A percentile compares a stretch with the other conserved stretches of the same genome.
Conservation (phyloP, 129 eudicot species). For the Helianthus annuus region HanXRQr2.0-SUNRISE NC_035445.2:131624889-131625388, state of each 20-base stretch:
- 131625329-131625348: too few relatives aligned
- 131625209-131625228: not conserved
- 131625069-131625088: not conserved
- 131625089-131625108: slow-evolving; percentile 24
- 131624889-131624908: too few relatives aligned
- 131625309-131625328: too few relatives aligned
- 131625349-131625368: too few relatives aligned
- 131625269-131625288: slow-evolving; percentile 4
- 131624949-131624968: slow-evolving; percentile 23
- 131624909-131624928: not conserved
- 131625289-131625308: too few relatives aligned
- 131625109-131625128: slow-evolving; percentile 17
- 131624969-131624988: not conserved
- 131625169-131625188: not conserved
- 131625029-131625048: slow-evolving; percentile 12
- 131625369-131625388: too few relatives aligned
- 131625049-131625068: slow-evolving; percentile 5
- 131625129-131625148: slow-evolving; percentile 3
- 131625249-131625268: slow-evolving; percentile 4
- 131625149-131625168: slow-evolving; percentile 1
- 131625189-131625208: too few relatives aligned
- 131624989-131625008: not conserved
- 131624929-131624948: not conserved
- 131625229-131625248: not conserved
- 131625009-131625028: too few relatives aligned